phyloP scores from a whole-genome alignment of 495 filamentous ascomycete species.

The Choiromyces venosus region DNA sequence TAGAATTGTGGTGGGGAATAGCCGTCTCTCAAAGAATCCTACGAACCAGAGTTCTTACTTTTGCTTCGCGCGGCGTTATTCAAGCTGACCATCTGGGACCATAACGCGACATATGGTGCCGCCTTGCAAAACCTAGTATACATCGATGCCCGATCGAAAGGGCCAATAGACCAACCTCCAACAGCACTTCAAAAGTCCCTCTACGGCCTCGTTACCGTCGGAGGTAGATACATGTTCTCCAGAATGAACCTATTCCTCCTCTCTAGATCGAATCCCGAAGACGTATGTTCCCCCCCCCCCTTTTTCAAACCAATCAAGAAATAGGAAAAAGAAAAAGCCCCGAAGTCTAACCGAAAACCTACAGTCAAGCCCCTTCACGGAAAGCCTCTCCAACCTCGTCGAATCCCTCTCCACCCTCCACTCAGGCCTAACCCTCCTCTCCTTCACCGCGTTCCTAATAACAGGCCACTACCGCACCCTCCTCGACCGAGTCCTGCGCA shows the following conservation, averaged over 20 bases:
- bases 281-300: conserved; percentile 21
- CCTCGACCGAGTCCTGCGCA: conserved; percentile 75
- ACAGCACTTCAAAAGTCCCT: conserved; percentile 72
- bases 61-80: conserved; percentile 74
- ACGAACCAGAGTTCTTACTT: conserved; percentile 68
- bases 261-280: conserved; percentile 34
- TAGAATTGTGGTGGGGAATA: conserved; percentile 13
- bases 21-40: conserved; percentile 51
- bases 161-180: conserved; percentile 57
- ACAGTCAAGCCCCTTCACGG: conserved; percentile 38
- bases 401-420: conserved; percentile 64
- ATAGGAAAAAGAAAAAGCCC: not conserved
- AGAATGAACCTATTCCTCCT: conserved; percentile 40
- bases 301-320: not conserved
- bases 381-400: conserved; percentile 56
- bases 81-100: conserved; percentile 94
- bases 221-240: conserved; percentile 61
- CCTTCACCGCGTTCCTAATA: conserved; percentile 82
- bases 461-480: conserved; percentile 89
- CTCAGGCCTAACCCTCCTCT: conserved; percentile 70
- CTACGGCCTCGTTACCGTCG: conserved; percentile 81
- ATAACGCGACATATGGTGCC: conserved; percentile 90
- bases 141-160: conserved; percentile 68
- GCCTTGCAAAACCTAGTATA: conserved; percentile 85
- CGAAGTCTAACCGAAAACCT: conserved; percentile 22